Base-by-base conservation (phyloP, 2,329 filamentous ascomycete species). In the Fusarium vanettenii region DNA sequence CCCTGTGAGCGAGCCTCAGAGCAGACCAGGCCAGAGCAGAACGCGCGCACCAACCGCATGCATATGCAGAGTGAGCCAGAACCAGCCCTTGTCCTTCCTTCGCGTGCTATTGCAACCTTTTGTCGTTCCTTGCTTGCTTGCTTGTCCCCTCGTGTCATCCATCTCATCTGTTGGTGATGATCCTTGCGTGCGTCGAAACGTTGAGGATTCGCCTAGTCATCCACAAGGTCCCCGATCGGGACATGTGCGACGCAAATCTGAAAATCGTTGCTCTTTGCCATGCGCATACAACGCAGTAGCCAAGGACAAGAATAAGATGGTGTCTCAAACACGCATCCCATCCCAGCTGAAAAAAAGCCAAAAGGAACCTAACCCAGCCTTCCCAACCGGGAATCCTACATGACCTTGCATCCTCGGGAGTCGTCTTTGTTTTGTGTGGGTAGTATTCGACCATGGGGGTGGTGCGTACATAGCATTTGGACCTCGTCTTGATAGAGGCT, bases 271-370 rank as follows among this genome's bases (percentile, higher is more conserved):
- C 72, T 72, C 60, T 35, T 48, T 70, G 64, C 64, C 43, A 57
- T 60, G 41, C 31, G 61, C 59, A 64, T 76, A 31, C 29, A 31
- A 31, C 29, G 29, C 29, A 31, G 8, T 31, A 43, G 66, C 57
- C 72, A 67, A 69, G 69, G 67, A 57, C 55, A 69, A 64, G 55
- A 37, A 37, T 22, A 45, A 45, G 6, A 67, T 73, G 69, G 66
- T 67, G 75, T 78, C 69, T 75, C 65, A 60, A 60, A 60, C 71
- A 60, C 62, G 55, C 59, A 72, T 75, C 68, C 73, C 60, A 43
- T 73, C 72, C 41, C 65, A 76, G 74, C 76, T 78, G 76, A 77
- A 76, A 68, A 63, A 65, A 70, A 59, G 39, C 35, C 48, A 52
- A 64, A 45, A 64, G 48, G 61, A 35, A 63, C 60, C 31, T 63